phyloP scores from a whole-genome alignment of 202 grass and related monocot species.

The Bolboschoenoplectus hybrid region DNA sequence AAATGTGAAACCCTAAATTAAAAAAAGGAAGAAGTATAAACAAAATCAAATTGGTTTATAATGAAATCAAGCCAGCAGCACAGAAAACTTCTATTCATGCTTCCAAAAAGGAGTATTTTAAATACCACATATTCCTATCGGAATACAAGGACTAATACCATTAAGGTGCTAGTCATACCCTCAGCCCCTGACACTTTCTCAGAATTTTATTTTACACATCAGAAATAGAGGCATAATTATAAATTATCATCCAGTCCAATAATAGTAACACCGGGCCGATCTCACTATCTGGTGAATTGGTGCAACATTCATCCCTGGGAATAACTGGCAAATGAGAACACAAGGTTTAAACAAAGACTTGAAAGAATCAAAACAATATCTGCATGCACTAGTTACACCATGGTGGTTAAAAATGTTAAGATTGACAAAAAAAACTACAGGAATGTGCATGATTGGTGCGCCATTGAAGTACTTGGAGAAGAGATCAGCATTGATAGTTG shows the following conservation, averaged over 20 bases:
- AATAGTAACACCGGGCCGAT: not conserved
- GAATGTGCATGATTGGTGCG: constrained; percentile 89
- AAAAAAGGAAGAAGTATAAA: not conserved
- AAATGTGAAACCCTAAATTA: constrained; percentile 82
- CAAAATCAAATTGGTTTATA: constrained; percentile 14
- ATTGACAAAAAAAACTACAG: constrained; percentile 45
- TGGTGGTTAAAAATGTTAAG: not conserved
- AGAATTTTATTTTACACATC: not conserved
- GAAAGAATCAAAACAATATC: constrained; percentile 18
- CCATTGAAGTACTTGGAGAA: constrained; percentile 94
- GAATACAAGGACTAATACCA: constrained; percentile 1
- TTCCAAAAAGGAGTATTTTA: not conserved
- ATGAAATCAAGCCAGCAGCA: constrained; percentile 1
- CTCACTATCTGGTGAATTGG: constrained; percentile 10
- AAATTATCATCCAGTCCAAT: not conserved
- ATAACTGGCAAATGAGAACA: not conserved
- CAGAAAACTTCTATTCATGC: not conserved
- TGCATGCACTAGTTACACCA: not conserved
- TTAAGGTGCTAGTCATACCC: not conserved
- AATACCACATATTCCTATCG: not conserved
- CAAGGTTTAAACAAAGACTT: constrained; percentile 10
- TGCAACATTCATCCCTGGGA: not conserved
- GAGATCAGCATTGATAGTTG: constrained; percentile 94
- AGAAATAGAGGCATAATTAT: not conserved
- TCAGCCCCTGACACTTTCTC: not conserved